phyloP scores from a whole-genome alignment of 164 flowering plant genomes.

The Tinospora cordifolia region DNA sequence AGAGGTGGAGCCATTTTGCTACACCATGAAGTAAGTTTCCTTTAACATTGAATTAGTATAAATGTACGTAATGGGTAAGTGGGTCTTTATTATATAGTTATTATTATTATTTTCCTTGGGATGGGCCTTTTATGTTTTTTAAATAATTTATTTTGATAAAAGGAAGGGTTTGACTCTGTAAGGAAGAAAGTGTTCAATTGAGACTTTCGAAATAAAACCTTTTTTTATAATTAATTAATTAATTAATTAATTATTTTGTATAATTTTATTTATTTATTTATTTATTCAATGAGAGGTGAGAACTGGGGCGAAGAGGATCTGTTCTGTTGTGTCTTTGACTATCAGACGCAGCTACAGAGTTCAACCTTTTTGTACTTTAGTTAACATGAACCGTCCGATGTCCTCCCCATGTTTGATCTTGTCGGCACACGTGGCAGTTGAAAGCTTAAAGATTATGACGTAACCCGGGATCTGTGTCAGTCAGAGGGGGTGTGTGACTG shows the following conservation, averaged over 20 bases:
- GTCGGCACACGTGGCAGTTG: slow-evolving; percentile 16
- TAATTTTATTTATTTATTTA: no score
- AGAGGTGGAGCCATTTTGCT: no score
- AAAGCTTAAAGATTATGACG: slow-evolving; percentile 3
- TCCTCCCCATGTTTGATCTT: not conserved
- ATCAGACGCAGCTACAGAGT: not conserved
- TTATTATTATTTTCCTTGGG: no score
- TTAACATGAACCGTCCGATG: slow-evolving; percentile 11
- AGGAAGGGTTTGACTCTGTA: not conserved
- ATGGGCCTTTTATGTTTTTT: no score
- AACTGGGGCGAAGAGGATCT: slow-evolving; percentile 3
- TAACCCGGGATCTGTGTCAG: slow-evolving; percentile 22
- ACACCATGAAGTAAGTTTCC: no score
- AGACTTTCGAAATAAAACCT: not conserved
- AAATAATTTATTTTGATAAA: not conserved
- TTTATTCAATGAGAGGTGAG: not conserved
- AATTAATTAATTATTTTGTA: not conserved
- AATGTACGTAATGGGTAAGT: no score
- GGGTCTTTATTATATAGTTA: no score
- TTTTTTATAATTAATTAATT: not conserved
- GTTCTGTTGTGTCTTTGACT: slow-evolving; percentile 13
- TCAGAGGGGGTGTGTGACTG: no score
- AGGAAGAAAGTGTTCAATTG: not conserved
- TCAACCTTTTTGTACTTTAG: not conserved
- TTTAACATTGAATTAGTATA: no score